These are phyloP conservation scores for Ilyonectria robusta DNA, from an alignment of 2,329 filamentous ascomycete species.

Conservation along the genomic window DNA sequence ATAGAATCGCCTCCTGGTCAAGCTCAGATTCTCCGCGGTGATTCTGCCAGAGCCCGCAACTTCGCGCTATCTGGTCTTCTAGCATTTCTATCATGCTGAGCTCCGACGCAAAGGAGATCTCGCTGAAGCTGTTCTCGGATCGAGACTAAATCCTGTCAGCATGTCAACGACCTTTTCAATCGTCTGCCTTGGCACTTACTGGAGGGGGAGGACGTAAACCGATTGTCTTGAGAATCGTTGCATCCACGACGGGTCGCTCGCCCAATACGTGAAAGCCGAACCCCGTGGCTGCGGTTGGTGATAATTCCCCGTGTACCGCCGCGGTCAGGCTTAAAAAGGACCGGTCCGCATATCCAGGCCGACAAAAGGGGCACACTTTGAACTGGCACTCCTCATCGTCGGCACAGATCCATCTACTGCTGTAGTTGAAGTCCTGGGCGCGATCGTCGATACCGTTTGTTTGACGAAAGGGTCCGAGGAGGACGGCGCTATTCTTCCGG, in stretches of 20 bases:
- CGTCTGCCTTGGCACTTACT: constrained; percentile 47
- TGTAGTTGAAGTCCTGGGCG: constrained; percentile 37
- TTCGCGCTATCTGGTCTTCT: constrained; percentile 46
- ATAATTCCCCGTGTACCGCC: constrained; percentile 64
- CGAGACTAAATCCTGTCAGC: constrained; percentile 20
- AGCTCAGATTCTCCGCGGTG: constrained; percentile 15
- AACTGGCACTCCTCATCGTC: constrained; percentile 62
- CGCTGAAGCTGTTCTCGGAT: constrained; percentile 18
- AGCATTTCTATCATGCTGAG: constrained; percentile 47
- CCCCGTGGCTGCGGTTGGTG: constrained; percentile 63
- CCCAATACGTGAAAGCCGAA: constrained; percentile 65
- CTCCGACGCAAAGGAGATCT: constrained; percentile 30
- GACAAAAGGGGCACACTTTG: constrained; percentile 66
- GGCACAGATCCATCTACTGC: constrained; percentile 56
- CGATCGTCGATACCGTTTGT: constrained; percentile 34
- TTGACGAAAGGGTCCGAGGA: constrained; percentile 35
- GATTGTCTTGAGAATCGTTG: constrained; percentile 56
- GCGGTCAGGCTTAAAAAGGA: constrained; percentile 65
- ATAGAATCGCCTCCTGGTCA: constrained; percentile 21
- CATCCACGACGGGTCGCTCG: constrained; percentile 60
- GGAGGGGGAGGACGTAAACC: constrained; percentile 55
- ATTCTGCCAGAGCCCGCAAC: constrained; percentile 25
- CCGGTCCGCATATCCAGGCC: constrained; percentile 59
- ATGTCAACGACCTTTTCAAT: background rate
- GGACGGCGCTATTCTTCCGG: constrained; percentile 42